These are phyloP conservation scores for Glonium stellatum DNA, from an alignment of 495 filamentous ascomycete species.

Conservation along the genomic window DNA sequence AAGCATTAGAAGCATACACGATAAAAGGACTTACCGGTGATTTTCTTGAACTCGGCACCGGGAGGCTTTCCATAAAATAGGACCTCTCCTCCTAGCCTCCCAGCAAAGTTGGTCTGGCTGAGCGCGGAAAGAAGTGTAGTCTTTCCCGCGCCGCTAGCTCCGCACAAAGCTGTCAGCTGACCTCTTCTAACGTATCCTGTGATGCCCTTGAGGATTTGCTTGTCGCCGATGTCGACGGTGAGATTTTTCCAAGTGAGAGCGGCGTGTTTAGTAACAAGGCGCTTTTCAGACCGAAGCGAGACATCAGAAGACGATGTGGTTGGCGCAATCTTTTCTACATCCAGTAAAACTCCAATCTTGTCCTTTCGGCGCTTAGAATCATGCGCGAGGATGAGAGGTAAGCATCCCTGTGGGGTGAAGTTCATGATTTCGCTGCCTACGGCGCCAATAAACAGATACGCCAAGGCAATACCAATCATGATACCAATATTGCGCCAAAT, in stretches of 20 bases:
- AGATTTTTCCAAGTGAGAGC: constrained; percentile 15
- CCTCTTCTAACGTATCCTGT: constrained; percentile 64
- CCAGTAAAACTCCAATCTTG: neutral
- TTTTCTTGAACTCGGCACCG: neutral
- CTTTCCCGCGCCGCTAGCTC: constrained; percentile 58
- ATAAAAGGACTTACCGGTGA: neutral
- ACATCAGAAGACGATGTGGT: neutral
- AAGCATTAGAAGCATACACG: constrained; percentile 6
- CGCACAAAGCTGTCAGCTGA: constrained; percentile 62
- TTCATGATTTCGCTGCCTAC: constrained; percentile 51
- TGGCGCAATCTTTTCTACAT: neutral
- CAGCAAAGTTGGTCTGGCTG: constrained; percentile 46
- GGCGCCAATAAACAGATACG: constrained; percentile 50
- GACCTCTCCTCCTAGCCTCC: constrained; percentile 47
- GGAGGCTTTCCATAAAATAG: constrained; percentile 43
- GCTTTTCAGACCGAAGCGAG: neutral
- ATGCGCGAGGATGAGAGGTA: neutral
- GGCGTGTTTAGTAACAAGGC: neutral
- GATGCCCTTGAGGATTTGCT: constrained; percentile 52
- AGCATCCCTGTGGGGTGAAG: neutral
- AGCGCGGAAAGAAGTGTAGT: constrained; percentile 56
- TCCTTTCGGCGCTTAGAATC: neutral
- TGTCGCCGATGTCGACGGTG: constrained; percentile 38
- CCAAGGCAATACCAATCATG: constrained; percentile 54
- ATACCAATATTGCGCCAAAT: constrained; percentile 64